Percentiles rank a stretch among this genome's conserved stretches.
Evolutionary conservation across 2,329 filamentous ascomycete genomes (phyloP).

Genomic region (Neurospora crassa): DNA sequence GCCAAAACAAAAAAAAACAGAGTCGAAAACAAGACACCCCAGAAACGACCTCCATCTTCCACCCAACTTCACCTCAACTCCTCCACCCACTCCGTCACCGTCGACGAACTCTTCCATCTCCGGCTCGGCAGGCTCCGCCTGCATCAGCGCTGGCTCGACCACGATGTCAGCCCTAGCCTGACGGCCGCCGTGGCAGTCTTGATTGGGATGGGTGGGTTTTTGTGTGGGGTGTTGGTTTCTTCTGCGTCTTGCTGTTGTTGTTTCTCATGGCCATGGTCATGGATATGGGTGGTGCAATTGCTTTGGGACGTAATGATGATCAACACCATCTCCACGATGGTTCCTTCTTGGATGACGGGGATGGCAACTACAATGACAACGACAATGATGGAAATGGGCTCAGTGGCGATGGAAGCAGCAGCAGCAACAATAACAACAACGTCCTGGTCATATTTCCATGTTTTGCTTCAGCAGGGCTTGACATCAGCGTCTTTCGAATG

Average conservation of each 20-base stretch:
- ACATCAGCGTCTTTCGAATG: not conserved
- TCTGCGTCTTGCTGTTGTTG: not conserved
- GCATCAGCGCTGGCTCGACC: slow-evolving; percentile 23
- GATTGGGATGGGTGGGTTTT: slow-evolving; percentile 17
- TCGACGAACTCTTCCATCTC: slow-evolving; percentile 25
- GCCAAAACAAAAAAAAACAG: slow-evolving; percentile 11
- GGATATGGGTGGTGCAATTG: not conserved
- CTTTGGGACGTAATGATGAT: not conserved
- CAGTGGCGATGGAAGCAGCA: not conserved
- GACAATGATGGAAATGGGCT: not conserved
- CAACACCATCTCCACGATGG: not conserved
- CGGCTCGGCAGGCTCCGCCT: slow-evolving; percentile 23
- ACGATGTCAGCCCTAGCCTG: slow-evolving; percentile 18
- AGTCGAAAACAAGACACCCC: slow-evolving; percentile 19
- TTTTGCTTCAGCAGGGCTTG: not conserved
- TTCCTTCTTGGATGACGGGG: not conserved
- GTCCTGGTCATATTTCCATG: not conserved
- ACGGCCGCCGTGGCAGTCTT: slow-evolving; percentile 15
- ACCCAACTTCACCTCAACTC: slow-evolving; percentile 16
- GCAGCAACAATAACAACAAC: not conserved
- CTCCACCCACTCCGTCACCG: not conserved
- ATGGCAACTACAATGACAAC: not conserved
- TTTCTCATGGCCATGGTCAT: not conserved
- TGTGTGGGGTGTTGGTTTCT: slow-evolving; percentile 11
- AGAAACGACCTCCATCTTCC: slow-evolving; percentile 16